Base-by-base conservation (phyloP, 441 rosid species). In the Pelargonium citronellum region DNA sequence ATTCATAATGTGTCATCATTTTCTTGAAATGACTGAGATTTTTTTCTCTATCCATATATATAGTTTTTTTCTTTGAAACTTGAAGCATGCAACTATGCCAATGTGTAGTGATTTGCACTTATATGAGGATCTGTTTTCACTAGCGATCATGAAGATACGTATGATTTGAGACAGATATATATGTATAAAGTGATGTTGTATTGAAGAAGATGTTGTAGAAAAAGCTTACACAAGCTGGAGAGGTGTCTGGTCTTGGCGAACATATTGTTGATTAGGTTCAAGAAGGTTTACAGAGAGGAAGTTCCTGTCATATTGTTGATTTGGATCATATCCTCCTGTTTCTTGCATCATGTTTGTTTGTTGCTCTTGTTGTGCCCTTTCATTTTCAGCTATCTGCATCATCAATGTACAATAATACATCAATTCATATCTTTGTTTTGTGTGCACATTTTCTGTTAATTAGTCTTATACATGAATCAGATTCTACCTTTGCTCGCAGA, bases 151-250 rank as follows among this genome's bases (percentile, higher is more conserved):
- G 34, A 2, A 30, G 2, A 3, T 30, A 30, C 34, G 4, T 30
- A 30, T 30, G 34, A 30, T 30, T 30, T 30, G 34, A 30, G 34
- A 30, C 34, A 37, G 2, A 34, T 34, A 5, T 34, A 34, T 34
- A 34, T 34, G 5, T 30, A 3, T 34, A 3, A 37, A 37, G 7
- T 37, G 37, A 2, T 30, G 41, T 37, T 37, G 41, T 37, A 37
- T 37, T 0, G 41, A 37, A 37, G 41, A 37, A 5, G 41, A 34
- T 37, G 41, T 7, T 37, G 41, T 37, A 60, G 64, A 13, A 27
- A 64, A 43, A 30, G 74, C 79, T 83, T 82, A 91, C 81, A 91
- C 97, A 58, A 91, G 91, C 67, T 86, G 97, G 69, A 88, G 97
- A 74, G 92, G 83, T 66, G 87, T 83, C 64, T 83, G 85, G 66